Evolutionary conservation across 148 eudicot species (phyloP).

Genomic region (Vaccinium vitisidaea): DNA sequence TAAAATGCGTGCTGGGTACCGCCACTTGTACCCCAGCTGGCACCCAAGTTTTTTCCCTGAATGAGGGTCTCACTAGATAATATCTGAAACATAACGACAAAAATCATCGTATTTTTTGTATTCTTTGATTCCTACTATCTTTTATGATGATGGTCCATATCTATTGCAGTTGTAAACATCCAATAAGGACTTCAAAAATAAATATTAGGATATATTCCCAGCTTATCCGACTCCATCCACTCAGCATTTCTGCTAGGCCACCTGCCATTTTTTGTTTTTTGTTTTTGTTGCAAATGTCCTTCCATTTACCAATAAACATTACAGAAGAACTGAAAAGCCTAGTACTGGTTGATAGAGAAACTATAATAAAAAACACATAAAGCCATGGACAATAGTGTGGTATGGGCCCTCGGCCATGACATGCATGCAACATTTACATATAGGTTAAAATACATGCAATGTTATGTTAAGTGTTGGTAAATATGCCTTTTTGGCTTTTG

Average conservation of each 20-base stretch:
- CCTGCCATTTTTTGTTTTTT: neutral
- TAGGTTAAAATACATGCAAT: neutral
- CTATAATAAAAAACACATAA: neutral
- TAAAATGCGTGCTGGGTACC: no score
- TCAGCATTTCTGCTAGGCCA: neutral
- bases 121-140: neutral
- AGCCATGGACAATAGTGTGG: neutral
- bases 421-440: slow-evolving; percentile 3
- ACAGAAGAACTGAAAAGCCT: neutral
- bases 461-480: neutral
- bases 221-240: slow-evolving; percentile 14
- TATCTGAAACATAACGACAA: neutral
- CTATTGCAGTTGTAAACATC: neutral
- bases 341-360: neutral
- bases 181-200: neutral
- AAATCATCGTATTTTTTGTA: no score
- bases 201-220: slow-evolving; percentile 6
- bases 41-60: neutral
- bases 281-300: no score
- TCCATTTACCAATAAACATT: neutral
- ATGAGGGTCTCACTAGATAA: neutral
- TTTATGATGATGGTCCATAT: slow-evolving; percentile 1
- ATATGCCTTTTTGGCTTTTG: no score
- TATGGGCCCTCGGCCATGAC: neutral
- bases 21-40: no score